These are phyloP conservation scores for Chloris gayana DNA, from an alignment of 176 grass and related monocot genomes.

Conservation along the genomic window DNA sequence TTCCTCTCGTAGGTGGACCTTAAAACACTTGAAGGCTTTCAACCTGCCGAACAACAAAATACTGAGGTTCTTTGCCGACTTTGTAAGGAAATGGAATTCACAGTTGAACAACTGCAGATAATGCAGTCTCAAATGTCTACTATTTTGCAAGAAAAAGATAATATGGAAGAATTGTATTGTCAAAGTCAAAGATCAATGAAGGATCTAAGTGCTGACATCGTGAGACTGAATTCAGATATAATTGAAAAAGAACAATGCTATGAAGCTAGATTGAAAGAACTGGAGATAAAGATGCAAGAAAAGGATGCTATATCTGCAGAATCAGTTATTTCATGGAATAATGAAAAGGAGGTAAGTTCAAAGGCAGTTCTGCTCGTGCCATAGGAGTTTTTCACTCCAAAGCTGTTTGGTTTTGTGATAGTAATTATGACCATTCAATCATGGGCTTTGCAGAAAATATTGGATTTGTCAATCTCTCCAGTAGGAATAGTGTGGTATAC, in stretches of 20 bases:
- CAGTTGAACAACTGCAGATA: conserved; percentile 53
- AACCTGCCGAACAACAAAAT: conserved; percentile 29
- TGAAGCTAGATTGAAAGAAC: conserved; percentile 51
- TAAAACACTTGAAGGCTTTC: conserved; percentile 6
- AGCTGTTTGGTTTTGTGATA: background rate
- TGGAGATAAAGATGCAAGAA: conserved; percentile 57
- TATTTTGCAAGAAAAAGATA: conserved; percentile 57
- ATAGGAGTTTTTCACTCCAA: background rate
- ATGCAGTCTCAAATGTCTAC: conserved; percentile 51
- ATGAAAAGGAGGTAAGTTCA: conserved; percentile 70
- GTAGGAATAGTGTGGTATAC: background rate
- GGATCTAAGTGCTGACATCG: conserved; percentile 49
- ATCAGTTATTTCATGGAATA: conserved; percentile 57
- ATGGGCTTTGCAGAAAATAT: background rate
- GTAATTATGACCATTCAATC: background rate
- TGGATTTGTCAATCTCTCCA: background rate
- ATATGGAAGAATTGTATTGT: conserved; percentile 30
- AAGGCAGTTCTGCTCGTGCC: background rate
- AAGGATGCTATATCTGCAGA: conserved; percentile 33
- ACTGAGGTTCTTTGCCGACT: conserved; percentile 40
- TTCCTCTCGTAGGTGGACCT: conserved; percentile 44
- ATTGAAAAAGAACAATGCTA: conserved; percentile 55
- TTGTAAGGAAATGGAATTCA: conserved; percentile 54
- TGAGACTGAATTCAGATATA: conserved; percentile 62
- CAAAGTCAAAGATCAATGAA: conserved; percentile 44